These are phyloP conservation scores for Yamadazyma kanchanaburiensis DNA, from an alignment of 1,139 yeast species.

Conservation along the genomic window DNA sequence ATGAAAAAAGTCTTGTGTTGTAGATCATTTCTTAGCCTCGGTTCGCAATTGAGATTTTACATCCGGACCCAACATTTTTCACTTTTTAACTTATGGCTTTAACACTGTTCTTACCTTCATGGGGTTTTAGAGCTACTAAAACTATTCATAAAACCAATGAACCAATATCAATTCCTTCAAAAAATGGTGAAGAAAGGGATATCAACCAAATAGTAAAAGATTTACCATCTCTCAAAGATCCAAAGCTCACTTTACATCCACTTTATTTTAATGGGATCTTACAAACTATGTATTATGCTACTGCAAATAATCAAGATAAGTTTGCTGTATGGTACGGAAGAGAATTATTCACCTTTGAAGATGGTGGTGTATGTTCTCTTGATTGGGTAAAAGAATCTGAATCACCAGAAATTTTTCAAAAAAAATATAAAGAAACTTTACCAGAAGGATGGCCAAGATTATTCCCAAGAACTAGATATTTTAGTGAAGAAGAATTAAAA, in stretches of 20 bases:
- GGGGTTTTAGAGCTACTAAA: conserved; percentile 42
- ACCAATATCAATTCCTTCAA: conserved; percentile 17
- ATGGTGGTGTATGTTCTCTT: conserved; percentile 68
- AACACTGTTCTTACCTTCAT: conserved; percentile 14
- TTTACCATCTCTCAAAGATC: conserved; percentile 22
- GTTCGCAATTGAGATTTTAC: too few species aligned
- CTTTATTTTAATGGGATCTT: conserved; percentile 66
- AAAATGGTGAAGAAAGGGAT: conserved; percentile 11
- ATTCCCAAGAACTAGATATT: conserved; percentile 76
- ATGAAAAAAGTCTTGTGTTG: too few species aligned
- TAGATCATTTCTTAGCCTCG: too few species aligned
- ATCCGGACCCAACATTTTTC: too few species aligned
- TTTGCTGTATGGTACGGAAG: conserved; percentile 75
- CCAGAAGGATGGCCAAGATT: conserved; percentile 70
- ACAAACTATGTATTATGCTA: conserved; percentile 68
- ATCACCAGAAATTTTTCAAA: conserved; percentile 44
- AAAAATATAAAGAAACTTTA: conserved; percentile 50
- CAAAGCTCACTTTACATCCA: conserved; percentile 57
- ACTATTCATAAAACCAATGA: conserved; percentile 23
- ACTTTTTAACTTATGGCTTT: too few species aligned
- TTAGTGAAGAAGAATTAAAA: conserved; percentile 41
- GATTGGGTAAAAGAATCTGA: conserved; percentile 70
- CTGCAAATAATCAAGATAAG: conserved; percentile 48
- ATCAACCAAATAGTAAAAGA: conserved; percentile 22
- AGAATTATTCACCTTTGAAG: conserved; percentile 56